phyloP scores from a whole-genome alignment of 352 stramenopile genomes.

The Globisporangium cystogenes region DNA sequence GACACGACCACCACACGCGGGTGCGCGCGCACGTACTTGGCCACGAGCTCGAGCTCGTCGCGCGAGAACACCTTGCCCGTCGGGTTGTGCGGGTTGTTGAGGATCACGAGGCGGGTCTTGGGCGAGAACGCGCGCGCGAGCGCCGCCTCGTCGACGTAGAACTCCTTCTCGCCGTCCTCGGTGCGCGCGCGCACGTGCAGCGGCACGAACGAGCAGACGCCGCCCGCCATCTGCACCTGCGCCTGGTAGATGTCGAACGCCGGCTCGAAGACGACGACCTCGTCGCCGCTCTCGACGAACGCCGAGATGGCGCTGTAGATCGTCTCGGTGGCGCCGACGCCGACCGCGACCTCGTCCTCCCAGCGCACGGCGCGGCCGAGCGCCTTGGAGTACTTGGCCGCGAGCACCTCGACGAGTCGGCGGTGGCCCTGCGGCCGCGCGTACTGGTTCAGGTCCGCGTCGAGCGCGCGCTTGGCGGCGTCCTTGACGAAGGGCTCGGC shows the following conservation, averaged over 20 bases:
- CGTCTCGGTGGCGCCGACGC: slow-evolving; percentile 92
- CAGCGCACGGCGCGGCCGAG: slow-evolving; percentile 83
- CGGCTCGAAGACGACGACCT: slow-evolving; percentile 96
- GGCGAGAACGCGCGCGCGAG: slow-evolving; percentile 86
- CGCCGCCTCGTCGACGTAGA: slow-evolving; percentile 82
- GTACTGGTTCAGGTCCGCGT: slow-evolving; percentile 94
- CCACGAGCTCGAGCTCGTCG: slow-evolving; percentile 91
- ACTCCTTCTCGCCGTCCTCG: slow-evolving; percentile 39
- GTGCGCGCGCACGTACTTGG: slow-evolving; percentile 77
- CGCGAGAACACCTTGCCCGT: slow-evolving; percentile 97
- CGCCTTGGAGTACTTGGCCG: slow-evolving; percentile 89
- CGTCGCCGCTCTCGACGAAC: slow-evolving; percentile 91
- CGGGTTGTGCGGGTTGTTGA: slow-evolving; percentile 99
- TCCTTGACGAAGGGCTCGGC: slow-evolving; percentile 93
- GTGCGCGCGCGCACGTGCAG: slow-evolving; percentile 43
- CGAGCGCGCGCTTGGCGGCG: slow-evolving; percentile 89
- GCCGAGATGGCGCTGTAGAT: slow-evolving; percentile 92
- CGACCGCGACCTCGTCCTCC: slow-evolving; percentile 91
- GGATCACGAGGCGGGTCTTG: slow-evolving; percentile 92
- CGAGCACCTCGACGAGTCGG: slow-evolving; percentile 79
- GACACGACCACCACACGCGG: slow-evolving; percentile 92
- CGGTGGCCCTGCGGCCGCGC: slow-evolving; percentile 86
- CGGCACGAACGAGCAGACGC: slow-evolving; percentile 79
- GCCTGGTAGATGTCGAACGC: slow-evolving; percentile 97
- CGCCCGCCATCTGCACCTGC: slow-evolving; percentile 81